Evolutionary conservation across 116 monocot species (phyloP).

Genomic region (Posidonia oceanica): DNA sequence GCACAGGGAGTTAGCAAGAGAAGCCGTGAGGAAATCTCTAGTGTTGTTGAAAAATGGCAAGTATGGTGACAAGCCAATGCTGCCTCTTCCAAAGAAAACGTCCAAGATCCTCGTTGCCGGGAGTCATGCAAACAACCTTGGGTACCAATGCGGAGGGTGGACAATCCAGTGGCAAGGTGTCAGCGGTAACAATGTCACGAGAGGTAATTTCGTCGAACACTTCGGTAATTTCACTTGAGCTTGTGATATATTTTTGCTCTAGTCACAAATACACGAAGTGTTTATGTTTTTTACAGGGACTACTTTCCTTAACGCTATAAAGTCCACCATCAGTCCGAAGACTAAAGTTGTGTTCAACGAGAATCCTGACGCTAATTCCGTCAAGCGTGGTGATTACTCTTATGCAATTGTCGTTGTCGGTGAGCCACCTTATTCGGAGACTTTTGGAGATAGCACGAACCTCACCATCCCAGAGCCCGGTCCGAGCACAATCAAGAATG

Average conservation of each 20-base stretch:
- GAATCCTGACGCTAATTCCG: slow-evolving; percentile 26
- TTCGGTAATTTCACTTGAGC: background rate
- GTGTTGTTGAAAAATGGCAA: slow-evolving; percentile 65
- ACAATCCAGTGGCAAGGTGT: slow-evolving; percentile 50
- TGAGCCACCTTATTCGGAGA: slow-evolving; percentile 53
- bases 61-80: slow-evolving; percentile 14
- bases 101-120: slow-evolving; percentile 55
- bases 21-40: slow-evolving; percentile 63
- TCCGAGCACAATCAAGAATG: slow-evolving; percentile 32
- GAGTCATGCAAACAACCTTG: slow-evolving; percentile 45
- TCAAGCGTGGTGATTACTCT: slow-evolving; percentile 31
- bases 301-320: slow-evolving; percentile 50
- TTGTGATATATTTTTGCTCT: too few species aligned
- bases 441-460: slow-evolving; percentile 37
- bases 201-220: too few species aligned
- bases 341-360: slow-evolving; percentile 40
- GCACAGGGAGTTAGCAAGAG: slow-evolving; percentile 49
- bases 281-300: slow-evolving; percentile 28
- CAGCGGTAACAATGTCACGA: slow-evolving; percentile 27
- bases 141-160: slow-evolving; percentile 71
- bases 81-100: slow-evolving; percentile 48
- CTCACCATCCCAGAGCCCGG: slow-evolving; percentile 45
- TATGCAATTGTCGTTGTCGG: slow-evolving; percentile 54
- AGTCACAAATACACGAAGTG: background rate
- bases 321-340: slow-evolving; percentile 23